phyloP scores from a whole-genome alignment of 2,329 filamentous ascomycete genomes.

The Fusarium sp. region DNA sequence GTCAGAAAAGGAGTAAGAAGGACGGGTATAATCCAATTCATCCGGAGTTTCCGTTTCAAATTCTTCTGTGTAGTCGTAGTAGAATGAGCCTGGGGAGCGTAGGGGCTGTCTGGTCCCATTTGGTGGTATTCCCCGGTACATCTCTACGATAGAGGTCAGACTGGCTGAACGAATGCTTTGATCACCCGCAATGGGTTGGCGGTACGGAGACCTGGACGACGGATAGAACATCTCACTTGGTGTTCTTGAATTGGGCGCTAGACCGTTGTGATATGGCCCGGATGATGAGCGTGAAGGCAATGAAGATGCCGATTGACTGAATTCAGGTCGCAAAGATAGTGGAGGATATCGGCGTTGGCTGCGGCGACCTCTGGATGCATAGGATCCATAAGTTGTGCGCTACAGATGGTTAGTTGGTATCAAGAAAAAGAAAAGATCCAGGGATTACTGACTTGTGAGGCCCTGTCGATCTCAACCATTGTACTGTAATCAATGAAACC shows the following conservation, averaged over 20 bases:
- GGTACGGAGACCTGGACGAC: slow-evolving; percentile 44
- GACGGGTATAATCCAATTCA: slow-evolving; percentile 23
- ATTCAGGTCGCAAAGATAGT: slow-evolving; percentile 52
- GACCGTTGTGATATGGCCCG: slow-evolving; percentile 35
- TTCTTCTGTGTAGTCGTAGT: slow-evolving; percentile 64
- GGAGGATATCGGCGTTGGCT: slow-evolving; percentile 51
- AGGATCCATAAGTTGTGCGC: slow-evolving; percentile 57
- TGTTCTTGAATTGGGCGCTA: slow-evolving; percentile 46
- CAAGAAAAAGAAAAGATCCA: not conserved
- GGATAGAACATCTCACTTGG: slow-evolving; percentile 48
- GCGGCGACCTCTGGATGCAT: slow-evolving; percentile 51
- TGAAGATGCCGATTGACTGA: slow-evolving; percentile 54
- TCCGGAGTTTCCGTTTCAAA: slow-evolving; percentile 52
- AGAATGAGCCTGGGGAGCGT: slow-evolving; percentile 52
- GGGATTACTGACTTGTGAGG: slow-evolving; percentile 53
- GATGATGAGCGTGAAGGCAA: slow-evolving; percentile 48
- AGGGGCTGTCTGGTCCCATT: slow-evolving; percentile 43
- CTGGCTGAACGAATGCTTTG: slow-evolving; percentile 56
- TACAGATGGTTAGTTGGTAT: slow-evolving; percentile 40
- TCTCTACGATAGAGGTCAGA: slow-evolving; percentile 60
- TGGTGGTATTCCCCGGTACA: slow-evolving; percentile 51
- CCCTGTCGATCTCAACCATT: slow-evolving; percentile 60
- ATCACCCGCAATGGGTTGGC: slow-evolving; percentile 48
- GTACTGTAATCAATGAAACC: slow-evolving; percentile 59
- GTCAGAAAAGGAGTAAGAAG: slow-evolving; percentile 47